A percentile compares a stretch with the other conserved stretches of the same genome.
These are phyloP conservation scores for Alopecurus myosuroides DNA, from an alignment of 176 grass and related monocot genomes.

Conservation along the genomic window DNA sequence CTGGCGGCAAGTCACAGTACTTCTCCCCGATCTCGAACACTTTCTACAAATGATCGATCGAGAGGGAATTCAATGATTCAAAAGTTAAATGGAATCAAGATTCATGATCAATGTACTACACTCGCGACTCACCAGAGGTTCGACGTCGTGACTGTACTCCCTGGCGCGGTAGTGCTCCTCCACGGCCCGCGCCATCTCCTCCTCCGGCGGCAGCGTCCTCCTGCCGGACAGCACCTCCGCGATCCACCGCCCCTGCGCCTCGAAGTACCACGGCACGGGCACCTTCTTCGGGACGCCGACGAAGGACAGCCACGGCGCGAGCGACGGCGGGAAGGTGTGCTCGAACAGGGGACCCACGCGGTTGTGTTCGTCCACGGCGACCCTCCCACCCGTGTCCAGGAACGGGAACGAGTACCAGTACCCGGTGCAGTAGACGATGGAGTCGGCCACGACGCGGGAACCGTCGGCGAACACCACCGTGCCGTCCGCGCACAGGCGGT, in stretches of 20 bases:
- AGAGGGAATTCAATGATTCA: background rate
- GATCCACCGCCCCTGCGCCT: conserved; percentile 30
- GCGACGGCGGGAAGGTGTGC: conserved; percentile 26
- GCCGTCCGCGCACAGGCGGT: background rate
- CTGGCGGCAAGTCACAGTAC: background rate
- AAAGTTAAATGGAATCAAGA: background rate
- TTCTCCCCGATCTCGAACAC: background rate
- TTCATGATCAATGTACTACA: background rate
- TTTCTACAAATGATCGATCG: background rate
- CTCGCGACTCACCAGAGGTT: background rate
- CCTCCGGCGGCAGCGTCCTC: background rate
- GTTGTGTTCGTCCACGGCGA: conserved; percentile 10
- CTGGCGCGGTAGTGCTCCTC: conserved; percentile 4
- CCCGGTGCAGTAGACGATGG: conserved; percentile 37
- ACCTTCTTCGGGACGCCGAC: conserved; percentile 19
- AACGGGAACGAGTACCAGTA: conserved; percentile 22
- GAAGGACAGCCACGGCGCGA: conserved; percentile 33
- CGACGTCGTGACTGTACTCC: background rate
- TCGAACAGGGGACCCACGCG: conserved; percentile 28
- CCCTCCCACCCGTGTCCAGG: conserved; percentile 16
- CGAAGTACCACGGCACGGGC: background rate
- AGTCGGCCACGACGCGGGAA: conserved; percentile 25
- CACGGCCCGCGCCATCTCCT: conserved; percentile 2
- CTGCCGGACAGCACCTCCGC: conserved; percentile 15
- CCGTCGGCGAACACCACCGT: conserved; percentile 20